Evolutionary conservation across 164 flowering plant species (phyloP), one percentile per base, ranked within the genome.

Genomic region (Umbilicus rupestris): DNA sequence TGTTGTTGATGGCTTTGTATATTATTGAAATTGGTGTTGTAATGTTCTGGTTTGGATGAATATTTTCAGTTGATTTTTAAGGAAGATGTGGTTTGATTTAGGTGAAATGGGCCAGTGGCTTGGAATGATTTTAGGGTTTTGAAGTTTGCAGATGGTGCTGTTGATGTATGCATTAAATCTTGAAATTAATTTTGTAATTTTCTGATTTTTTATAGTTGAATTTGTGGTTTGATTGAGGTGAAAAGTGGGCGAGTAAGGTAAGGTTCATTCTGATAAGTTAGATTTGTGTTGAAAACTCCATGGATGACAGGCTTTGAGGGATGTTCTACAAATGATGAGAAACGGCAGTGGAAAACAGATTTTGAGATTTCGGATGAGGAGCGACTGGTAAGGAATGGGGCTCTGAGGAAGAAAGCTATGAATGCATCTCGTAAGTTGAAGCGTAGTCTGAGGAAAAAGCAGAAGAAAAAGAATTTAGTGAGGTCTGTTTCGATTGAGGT

Each of bases 301-400:
- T n/a, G 29, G 30, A 24, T 52, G 29, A 52, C 58, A 81, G 84
- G 84, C 66, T 81, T 81, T 75, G 84, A 81, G 70, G 84, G 84
- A 5, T 75, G 72, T 39, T 81, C 79, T 3, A 71, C 79, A 37
- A 75, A 79, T 73, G 84, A 81, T 64, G 84, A 79, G 75, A 84
- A 82, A 80, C 82, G 85, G 70, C 94, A 92, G 62, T 81, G 92
- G 72, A 87, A 80, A 74, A 88, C 97, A 70, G 97, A 91, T 72
- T 85, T 85, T 80, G 97, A 89, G 65, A 82, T 77, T 72, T 89
- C 96, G 20, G 96, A 92, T 77, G 97, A 92, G 80, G 97, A 92
- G 67, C 86, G 96, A 76, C 83, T 87, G 67, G 82, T 94, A 6
- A 87, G 86, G 78, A 92, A 87, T 59, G 87, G 92, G 41, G 76